Base-by-base conservation (phyloP, 495 filamentous ascomycete genomes). In the Cercophora scortea region DNA sequence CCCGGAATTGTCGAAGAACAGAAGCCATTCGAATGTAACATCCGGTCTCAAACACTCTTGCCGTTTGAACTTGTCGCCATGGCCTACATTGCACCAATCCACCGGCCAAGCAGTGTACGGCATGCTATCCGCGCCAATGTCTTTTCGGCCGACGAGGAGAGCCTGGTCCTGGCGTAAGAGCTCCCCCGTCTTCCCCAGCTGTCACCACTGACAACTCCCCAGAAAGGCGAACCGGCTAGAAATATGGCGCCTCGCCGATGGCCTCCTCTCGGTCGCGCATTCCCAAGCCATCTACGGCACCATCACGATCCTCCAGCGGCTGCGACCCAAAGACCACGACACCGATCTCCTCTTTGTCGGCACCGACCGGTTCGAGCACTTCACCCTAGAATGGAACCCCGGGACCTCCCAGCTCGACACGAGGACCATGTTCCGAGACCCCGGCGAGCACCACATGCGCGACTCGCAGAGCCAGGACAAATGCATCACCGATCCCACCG, bases 61-160 rank as follows among this genome's bases (percentile, higher is more conserved):
- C 45, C 32, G 25, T 25, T 25, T 25, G 38, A 42, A 54, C 45
- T 50, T 15, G 15, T 48, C 51, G 48, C 17, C 35, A 99, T 99
- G 93, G 86, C 94, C 45, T 99, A 96, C 61, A 73, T 99, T 53
- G 90, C 89, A 55, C 91, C 93, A 5, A 95, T 99, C 50, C 93
- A 97, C 68, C 76, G 86, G 57, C 86, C 93, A 25, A 95, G 85
- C 64, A 94, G 88, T 66, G 83, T 96, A 51, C 83, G 89, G 39
- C 85, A 95, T 78, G 90, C 90, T 10, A 65, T 97, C 52, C 90
- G 85, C 61, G 74, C 90, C 43, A 80, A 83, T 52, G 81, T 98
- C 53, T 72, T 95, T 16, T 75, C 76, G 51, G 65, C 81, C 4
- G 81, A 88, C 39, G 83, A 92, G 52, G 84, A 92, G 54, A 89